A percentile compares a stretch with the other conserved stretches of the same genome.
Evolutionary conservation across 2,329 filamentous ascomycete species (phyloP).

Genomic region (Aspergillus sp.): DNA sequence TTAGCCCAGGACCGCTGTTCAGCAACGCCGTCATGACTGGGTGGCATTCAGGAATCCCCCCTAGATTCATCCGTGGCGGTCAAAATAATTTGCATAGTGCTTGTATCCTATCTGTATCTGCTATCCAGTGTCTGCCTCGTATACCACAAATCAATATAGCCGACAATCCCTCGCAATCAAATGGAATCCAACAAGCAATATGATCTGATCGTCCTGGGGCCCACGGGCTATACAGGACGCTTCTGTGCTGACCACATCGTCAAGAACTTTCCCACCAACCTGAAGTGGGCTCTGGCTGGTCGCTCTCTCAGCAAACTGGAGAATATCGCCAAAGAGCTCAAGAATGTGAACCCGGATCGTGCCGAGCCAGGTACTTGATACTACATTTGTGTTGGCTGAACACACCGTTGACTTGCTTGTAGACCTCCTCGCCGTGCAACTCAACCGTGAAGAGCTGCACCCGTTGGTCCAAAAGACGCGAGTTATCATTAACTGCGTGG

Average conservation of each 20-base stretch:
- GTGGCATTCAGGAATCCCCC: neutral
- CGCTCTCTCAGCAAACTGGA: slow-evolving; percentile 77
- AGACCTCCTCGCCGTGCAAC: slow-evolving; percentile 50
- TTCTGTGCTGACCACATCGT: slow-evolving; percentile 75
- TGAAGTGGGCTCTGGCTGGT: slow-evolving; percentile 87
- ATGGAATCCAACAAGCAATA: slow-evolving; percentile 55
- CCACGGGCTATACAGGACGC: slow-evolving; percentile 81
- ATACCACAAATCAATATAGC: neutral
- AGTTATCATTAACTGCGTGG: slow-evolving; percentile 62
- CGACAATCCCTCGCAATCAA: neutral
- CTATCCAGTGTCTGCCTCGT: neutral
- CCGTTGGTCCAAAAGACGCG: slow-evolving; percentile 57
- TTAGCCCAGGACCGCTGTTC: neutral
- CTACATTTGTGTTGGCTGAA: neutral
- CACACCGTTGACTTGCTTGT: slow-evolving; percentile 11
- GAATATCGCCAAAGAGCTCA: slow-evolving; percentile 66
- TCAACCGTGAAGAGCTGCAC: slow-evolving; percentile 54
- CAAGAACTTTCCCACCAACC: slow-evolving; percentile 67
- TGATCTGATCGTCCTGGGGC: slow-evolving; percentile 67
- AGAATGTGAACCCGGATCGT: slow-evolving; percentile 68
- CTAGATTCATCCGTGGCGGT: neutral
- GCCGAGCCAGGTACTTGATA: slow-evolving; percentile 61
- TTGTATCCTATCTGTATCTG: neutral
- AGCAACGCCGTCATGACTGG: neutral
- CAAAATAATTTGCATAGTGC: neutral